phyloP scores from a whole-genome alignment of 169 alveolate genomes.

The Cryptosporidium ubiquitum region DNA sequence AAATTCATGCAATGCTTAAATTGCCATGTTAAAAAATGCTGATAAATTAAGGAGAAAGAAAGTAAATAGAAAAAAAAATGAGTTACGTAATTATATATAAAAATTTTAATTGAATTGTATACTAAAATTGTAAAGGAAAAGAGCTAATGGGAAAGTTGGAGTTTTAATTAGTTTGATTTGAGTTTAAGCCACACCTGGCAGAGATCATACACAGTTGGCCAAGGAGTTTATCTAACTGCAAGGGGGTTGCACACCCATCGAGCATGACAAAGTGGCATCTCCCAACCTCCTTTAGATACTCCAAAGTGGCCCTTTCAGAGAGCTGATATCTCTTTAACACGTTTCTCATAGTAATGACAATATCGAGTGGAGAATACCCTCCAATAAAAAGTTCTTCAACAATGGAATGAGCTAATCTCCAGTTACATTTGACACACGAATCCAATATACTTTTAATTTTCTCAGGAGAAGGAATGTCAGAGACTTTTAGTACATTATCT shows the following conservation, averaged over 20 bases:
- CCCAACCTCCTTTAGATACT: constrained; percentile 80
- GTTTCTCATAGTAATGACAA: constrained; percentile 83
- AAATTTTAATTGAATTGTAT: not conserved
- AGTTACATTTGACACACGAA: constrained; percentile 87
- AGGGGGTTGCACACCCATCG: constrained; percentile 76
- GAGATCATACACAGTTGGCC: constrained; percentile 78
- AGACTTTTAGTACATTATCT: constrained; percentile 94
- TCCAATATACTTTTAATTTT: constrained; percentile 86
- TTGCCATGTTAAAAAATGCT: not conserved
- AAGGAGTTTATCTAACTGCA: constrained; percentile 79
- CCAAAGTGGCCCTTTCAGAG: constrained; percentile 82
- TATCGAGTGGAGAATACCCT: constrained; percentile 92
- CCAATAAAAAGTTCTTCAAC: constrained; percentile 83
- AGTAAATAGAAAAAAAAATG: not conserved
- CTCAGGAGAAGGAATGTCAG: constrained; percentile 97
- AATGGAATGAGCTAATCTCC: constrained; percentile 85
- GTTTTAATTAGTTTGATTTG: not conserved
- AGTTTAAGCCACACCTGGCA: constrained; percentile 40
- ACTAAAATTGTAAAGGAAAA: not conserved
- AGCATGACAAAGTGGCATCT: constrained; percentile 80
- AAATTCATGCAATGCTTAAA: not conserved
- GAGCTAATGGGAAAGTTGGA: not conserved
- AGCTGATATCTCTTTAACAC: constrained; percentile 79
- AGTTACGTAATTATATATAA: not conserved
- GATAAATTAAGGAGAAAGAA: not conserved